Percentiles rank a stretch among this genome's conserved stretches.
Evolutionary conservation across 1,284 basidiomycete species (phyloP).

Genomic region (Trichosporon sp.): DNA sequence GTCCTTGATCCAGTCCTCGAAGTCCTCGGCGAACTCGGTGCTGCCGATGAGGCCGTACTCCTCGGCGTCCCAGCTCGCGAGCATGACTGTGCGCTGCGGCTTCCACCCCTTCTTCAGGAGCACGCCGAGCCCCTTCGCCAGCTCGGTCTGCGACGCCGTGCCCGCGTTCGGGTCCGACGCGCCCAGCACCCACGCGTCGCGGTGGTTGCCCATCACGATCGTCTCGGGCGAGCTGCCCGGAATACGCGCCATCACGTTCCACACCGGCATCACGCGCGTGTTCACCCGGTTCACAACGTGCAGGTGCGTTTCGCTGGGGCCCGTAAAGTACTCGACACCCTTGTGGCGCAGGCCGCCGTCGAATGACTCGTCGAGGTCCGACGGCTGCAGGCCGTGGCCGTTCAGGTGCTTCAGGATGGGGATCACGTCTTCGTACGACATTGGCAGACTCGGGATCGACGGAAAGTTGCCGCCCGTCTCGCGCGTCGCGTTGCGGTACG

Average conservation of each 20-base stretch:
- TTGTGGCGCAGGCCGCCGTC: slow-evolving; percentile 51
- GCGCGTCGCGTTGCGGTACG: slow-evolving; percentile 76
- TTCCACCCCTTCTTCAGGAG: slow-evolving; percentile 76
- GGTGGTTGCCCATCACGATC: slow-evolving; percentile 77
- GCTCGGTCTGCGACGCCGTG: slow-evolving; percentile 76
- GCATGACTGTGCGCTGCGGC: slow-evolving; percentile 78
- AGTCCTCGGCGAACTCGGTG: slow-evolving; percentile 87
- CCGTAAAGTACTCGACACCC: slow-evolving; percentile 55
- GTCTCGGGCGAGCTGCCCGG: slow-evolving; percentile 84
- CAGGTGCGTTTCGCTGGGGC: slow-evolving; percentile 52
- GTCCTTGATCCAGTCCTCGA: slow-evolving; percentile 68
- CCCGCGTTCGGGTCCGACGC: slow-evolving; percentile 82
- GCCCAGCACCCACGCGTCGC: slow-evolving; percentile 70
- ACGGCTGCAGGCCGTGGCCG: slow-evolving; percentile 39
- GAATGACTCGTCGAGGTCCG: slow-evolving; percentile 49
- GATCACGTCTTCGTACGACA: slow-evolving; percentile 54
- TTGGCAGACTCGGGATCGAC: slow-evolving; percentile 66
- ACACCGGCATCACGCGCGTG: slow-evolving; percentile 60
- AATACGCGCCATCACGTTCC: slow-evolving; percentile 76
- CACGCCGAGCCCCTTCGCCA: slow-evolving; percentile 73
- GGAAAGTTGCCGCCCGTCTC: slow-evolving; percentile 67
- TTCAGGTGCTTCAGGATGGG: slow-evolving; percentile 51
- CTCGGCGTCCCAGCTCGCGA: slow-evolving; percentile 91
- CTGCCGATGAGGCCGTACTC: slow-evolving; percentile 85
- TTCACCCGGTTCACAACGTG: slow-evolving; percentile 59